Evolutionary conservation across 2,329 filamentous ascomycete species (phyloP).

Genomic region (Pseudogymnoascus sp.): DNA sequence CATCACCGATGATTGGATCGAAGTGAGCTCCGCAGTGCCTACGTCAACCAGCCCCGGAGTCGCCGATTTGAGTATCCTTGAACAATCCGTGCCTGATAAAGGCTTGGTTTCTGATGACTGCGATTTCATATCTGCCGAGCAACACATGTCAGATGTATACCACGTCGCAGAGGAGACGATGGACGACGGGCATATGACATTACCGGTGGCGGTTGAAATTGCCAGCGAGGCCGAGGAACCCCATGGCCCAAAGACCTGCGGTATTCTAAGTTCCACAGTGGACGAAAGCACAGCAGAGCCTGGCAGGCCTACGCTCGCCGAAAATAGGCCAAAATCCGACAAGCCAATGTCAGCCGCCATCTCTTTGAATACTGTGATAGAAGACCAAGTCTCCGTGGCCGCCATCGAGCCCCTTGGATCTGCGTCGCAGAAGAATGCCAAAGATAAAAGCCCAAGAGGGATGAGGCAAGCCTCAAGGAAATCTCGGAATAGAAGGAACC

Average conservation of each 20-base stretch:
- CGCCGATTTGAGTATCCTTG: not conserved
- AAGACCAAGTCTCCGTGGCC: not conserved
- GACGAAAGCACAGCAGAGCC: not conserved
- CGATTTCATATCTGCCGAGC: not conserved
- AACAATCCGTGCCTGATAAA: not conserved
- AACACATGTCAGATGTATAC: not conserved
- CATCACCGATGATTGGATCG: not conserved
- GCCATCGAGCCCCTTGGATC: not conserved
- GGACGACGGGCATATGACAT: not conserved
- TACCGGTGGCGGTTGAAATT: not conserved
- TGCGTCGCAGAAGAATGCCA: not conserved
- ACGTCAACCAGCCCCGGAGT: not conserved
- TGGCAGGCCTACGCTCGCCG: not conserved
- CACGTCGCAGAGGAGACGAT: not conserved
- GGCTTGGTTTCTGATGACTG: not conserved
- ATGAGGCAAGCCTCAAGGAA: not conserved
- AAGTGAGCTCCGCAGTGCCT: not conserved
- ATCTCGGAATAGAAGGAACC: not conserved
- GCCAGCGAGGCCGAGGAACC: not conserved
- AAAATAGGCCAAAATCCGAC: not conserved
- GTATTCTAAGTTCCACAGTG: too few species aligned
- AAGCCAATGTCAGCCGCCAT: not conserved
- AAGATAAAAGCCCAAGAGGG: not conserved
- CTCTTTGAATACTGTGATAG: not conserved
- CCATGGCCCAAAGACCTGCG: not conserved